Percentiles rank a stretch among this genome's conserved stretches.
phyloP scores from a whole-genome alignment of 2,329 filamentous ascomycete species.

The Alternaria sp. region DNA sequence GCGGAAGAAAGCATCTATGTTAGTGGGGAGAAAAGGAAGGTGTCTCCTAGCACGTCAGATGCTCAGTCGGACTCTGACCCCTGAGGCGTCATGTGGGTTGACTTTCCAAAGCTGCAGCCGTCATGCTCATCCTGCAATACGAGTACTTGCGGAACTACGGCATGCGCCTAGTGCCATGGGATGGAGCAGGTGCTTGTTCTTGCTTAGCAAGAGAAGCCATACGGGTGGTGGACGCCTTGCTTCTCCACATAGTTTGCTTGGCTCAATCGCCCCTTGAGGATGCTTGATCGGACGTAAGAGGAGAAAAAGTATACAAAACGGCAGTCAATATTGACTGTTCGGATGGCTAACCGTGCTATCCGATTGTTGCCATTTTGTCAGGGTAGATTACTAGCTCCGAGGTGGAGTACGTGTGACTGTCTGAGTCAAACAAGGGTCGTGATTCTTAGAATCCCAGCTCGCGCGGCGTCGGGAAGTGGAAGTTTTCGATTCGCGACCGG shows the following conservation, averaged over 20 bases:
- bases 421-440: background rate
- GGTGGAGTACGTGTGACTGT: background rate
- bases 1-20: background rate
- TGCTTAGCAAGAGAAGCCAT: background rate
- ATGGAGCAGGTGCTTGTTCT: background rate
- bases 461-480: background rate
- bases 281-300: background rate
- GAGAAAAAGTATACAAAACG: background rate
- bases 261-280: background rate
- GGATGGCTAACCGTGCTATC: background rate
- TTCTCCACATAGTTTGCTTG: conserved; percentile 1
- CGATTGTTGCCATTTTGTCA: background rate
- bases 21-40: background rate
- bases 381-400: background rate
- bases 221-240: background rate
- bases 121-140: background rate
- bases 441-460: background rate
- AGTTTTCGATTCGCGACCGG: background rate
- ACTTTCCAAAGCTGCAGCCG: background rate
- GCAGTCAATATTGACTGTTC: background rate
- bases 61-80: background rate
- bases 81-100: background rate
- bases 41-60: background rate
- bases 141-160: background rate
- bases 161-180: background rate